Evolutionary conservation across 75 land plant species (phyloP).

Genomic region (Azolla pinnata): DNA sequence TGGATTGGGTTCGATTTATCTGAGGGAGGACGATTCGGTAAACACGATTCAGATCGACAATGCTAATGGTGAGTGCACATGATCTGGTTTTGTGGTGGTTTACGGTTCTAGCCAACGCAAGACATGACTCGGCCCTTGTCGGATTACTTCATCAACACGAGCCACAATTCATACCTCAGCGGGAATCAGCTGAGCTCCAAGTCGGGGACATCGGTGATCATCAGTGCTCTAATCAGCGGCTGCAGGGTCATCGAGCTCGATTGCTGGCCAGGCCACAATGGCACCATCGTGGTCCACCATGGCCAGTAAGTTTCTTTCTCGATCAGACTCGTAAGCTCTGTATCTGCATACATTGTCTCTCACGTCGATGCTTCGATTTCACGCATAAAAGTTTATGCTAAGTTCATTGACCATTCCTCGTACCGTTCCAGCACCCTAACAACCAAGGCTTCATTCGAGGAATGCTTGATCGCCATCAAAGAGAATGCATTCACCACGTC

Average conservation of each 20-base stretch:
- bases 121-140: slow-evolving; percentile 33
- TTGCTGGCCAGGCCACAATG: slow-evolving; percentile 49
- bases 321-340: too few relatives aligned
- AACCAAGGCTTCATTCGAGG: slow-evolving; percentile 13
- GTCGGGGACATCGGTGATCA: slow-evolving; percentile 18
- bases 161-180: slow-evolving; percentile 32
- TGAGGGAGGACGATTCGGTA: too few relatives aligned
- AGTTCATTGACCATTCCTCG: too few relatives aligned
- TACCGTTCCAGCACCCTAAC: slow-evolving; percentile 36
- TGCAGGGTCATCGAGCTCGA: slow-evolving; percentile 37
- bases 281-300: slow-evolving; percentile 57
- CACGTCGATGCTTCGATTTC: too few relatives aligned
- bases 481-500: slow-evolving; percentile 32
- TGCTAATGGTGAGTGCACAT: not conserved
- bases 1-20: too few relatives aligned
- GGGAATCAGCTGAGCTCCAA: slow-evolving; percentile 35
- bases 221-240: slow-evolving; percentile 16
- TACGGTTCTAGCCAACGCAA: slow-evolving; percentile 44
- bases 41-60: not conserved
- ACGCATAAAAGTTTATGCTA: too few relatives aligned
- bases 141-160: slow-evolving; percentile 25
- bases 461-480: slow-evolving; percentile 23
- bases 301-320: slow-evolving; percentile 51
- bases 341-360: too few relatives aligned
- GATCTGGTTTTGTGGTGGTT: not conserved